These are phyloP conservation scores for Populus hybrid DNA, from an alignment of 441 rosid genomes.

Conservation along the genomic window DNA sequence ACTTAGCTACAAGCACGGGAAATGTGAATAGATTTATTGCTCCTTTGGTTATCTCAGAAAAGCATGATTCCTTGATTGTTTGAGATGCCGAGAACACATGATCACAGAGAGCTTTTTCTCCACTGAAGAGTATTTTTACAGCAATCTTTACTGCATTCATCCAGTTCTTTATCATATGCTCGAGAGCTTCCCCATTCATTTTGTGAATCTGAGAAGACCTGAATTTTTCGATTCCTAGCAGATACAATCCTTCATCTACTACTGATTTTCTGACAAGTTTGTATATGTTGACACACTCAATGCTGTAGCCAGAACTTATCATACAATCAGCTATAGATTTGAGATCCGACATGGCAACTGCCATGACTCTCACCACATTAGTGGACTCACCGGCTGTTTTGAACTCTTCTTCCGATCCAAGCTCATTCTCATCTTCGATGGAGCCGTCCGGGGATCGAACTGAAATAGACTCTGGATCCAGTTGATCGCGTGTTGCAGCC, in stretches of 20 bases:
- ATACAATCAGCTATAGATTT: constrained; percentile 64
- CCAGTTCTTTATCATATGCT: constrained; percentile 53
- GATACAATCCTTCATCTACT: constrained; percentile 45
- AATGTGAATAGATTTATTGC: constrained; percentile 54
- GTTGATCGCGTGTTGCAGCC: constrained; percentile 27
- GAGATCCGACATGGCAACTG: constrained; percentile 38
- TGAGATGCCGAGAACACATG: constrained; percentile 46
- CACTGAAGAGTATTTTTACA: constrained; percentile 40
- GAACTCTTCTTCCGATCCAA: constrained; percentile 29
- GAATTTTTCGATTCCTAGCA: constrained; percentile 44
- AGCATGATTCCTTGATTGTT: constrained; percentile 47
- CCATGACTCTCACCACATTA: constrained; percentile 37
- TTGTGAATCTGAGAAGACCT: constrained; percentile 42
- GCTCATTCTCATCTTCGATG: constrained; percentile 13
- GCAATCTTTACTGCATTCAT: constrained; percentile 40
- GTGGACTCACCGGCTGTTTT: constrained; percentile 32
- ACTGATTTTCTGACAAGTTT: constrained; percentile 44
- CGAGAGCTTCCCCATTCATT: constrained; percentile 52
- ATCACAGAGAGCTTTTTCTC: constrained; percentile 65
- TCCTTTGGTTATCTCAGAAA: constrained; percentile 48
- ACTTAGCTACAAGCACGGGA: constrained; percentile 49
- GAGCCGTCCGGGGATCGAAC: constrained; percentile 38
- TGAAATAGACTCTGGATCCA: constrained; percentile 50
- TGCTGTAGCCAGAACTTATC: constrained; percentile 58
- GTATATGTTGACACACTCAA: constrained; percentile 59